Percentiles rank a stretch among this genome's conserved stretches.
These are phyloP conservation scores for Inga oerstediana DNA, from an alignment of 306 rosid species.

Conservation along the genomic window DNA sequence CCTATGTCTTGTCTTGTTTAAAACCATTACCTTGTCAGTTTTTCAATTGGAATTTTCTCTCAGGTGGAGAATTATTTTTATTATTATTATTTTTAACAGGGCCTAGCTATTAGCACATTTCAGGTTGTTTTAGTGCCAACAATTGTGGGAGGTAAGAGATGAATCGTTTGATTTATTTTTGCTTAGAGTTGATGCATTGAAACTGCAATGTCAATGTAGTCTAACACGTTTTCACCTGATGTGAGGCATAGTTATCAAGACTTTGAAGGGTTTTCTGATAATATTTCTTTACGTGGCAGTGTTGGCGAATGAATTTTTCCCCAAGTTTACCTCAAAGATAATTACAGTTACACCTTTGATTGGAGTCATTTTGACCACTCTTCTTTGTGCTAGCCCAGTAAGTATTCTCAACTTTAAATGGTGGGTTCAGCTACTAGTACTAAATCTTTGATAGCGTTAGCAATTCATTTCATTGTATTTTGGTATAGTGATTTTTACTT, in stretches of 20 bases:
- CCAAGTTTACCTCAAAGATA: slow-evolving; percentile 90
- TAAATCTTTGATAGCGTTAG: slow-evolving; percentile 7
- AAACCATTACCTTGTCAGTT: slow-evolving; percentile 13
- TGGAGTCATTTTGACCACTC: slow-evolving; percentile 92
- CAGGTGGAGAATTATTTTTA: background rate
- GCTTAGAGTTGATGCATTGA: slow-evolving; percentile 12
- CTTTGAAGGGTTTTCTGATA: slow-evolving; percentile 20
- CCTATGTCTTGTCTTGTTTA: background rate
- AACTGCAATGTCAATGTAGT: slow-evolving; percentile 1
- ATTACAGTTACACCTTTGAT: slow-evolving; percentile 69
- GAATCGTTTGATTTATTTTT: slow-evolving; percentile 26
- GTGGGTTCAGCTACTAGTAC: background rate
- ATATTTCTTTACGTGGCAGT: slow-evolving; percentile 61
- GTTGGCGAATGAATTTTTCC: slow-evolving; percentile 88
- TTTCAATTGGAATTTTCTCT: slow-evolving; percentile 21
- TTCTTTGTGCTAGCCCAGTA: slow-evolving; percentile 95
- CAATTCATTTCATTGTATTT: slow-evolving; percentile 26
- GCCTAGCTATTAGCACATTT: slow-evolving; percentile 87
- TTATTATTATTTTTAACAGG: slow-evolving; percentile 40
- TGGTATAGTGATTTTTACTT: slow-evolving; percentile 15
- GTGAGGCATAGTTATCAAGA: slow-evolving; percentile 22
- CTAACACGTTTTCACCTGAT: slow-evolving; percentile 11
- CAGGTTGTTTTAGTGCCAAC: slow-evolving; percentile 97
- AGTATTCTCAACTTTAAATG: slow-evolving; percentile 35
- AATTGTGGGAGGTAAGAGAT: slow-evolving; percentile 77